A percentile compares a stretch with the other conserved stretches of the same genome.
Evolutionary conservation across 23 red algal species (phyloP).

Genomic region (Gracilaria vermiculophylla): DNA sequence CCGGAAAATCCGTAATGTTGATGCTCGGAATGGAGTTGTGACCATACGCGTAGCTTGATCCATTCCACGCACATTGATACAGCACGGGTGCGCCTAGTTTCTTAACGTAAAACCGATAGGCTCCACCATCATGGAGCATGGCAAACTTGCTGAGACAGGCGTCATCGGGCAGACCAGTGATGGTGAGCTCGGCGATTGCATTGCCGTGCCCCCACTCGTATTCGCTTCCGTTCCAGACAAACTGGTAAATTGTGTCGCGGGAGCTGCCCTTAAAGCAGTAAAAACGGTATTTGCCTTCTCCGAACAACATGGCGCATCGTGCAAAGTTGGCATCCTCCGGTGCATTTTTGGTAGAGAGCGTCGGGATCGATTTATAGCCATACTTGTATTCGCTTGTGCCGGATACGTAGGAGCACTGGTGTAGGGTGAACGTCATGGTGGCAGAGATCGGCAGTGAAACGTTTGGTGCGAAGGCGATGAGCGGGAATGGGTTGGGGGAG

Average conservation of each 20-base stretch:
- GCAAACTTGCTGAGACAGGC: background rate
- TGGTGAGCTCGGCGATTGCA: background rate
- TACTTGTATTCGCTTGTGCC: background rate
- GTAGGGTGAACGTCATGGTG: background rate
- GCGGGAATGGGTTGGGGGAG: background rate
- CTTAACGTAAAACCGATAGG: background rate
- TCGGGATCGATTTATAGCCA: background rate
- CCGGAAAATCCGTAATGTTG: background rate
- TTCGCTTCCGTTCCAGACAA: background rate
- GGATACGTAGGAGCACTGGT: background rate
- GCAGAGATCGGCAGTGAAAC: background rate
- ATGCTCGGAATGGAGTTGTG: background rate
- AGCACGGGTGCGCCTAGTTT: background rate
- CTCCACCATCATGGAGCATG: background rate
- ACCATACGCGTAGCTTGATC: background rate
- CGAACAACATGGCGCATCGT: background rate
- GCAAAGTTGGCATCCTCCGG: background rate
- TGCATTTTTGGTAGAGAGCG: background rate
- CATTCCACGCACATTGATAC: conserved; percentile 1
- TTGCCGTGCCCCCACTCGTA: background rate
- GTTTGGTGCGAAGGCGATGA: background rate
- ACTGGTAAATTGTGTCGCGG: background rate
- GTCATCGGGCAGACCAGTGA: background rate
- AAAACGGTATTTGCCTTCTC: background rate
- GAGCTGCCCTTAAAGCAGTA: conserved; percentile 16